These are phyloP conservation scores for Oehlia diaphana DNA, from an alignment of 192 early-diverging fungal genomes.

Conservation along the genomic window DNA sequence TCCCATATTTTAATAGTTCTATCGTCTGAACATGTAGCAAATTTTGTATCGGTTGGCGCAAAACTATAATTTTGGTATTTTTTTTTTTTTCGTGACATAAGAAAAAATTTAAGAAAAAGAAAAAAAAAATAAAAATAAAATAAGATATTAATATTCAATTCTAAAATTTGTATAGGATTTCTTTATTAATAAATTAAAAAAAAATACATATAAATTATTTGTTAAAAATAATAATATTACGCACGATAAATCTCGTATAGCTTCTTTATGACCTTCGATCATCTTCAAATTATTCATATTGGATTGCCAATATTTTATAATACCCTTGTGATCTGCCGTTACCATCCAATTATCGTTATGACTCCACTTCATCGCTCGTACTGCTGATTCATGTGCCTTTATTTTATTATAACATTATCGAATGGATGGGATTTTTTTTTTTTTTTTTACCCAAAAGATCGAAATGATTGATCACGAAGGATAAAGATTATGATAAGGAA, in stretches of 20 bases:
- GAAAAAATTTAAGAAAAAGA: neutral
- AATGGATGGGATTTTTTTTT: neutral
- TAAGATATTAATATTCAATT: neutral
- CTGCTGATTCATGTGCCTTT: slow-evolving; percentile 90
- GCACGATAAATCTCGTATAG: slow-evolving; percentile 83
- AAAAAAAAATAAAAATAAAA: no score
- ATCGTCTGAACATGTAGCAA: slow-evolving; percentile 96
- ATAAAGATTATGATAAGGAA: neutral
- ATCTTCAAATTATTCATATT: slow-evolving; percentile 94
- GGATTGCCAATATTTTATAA: slow-evolving; percentile 97
- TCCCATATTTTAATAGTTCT: slow-evolving; percentile 96
- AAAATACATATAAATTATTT: neutral
- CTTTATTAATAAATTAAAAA: neutral
- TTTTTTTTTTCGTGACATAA: neutral
- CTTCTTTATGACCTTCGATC: slow-evolving; percentile 84
- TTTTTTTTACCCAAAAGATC: neutral
- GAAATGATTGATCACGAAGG: neutral
- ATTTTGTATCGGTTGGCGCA: slow-evolving; percentile 89
- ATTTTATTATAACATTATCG: slow-evolving; percentile 5
- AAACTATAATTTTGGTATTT: slow-evolving; percentile 55
- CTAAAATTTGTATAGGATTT: neutral
- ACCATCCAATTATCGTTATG: slow-evolving; percentile 96
- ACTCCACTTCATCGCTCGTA: slow-evolving; percentile 95
- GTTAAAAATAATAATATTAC: slow-evolving; percentile 6
- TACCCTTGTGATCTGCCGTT: slow-evolving; percentile 85